Percentiles rank a stretch among this genome's conserved stretches.
Conservation (phyloP, 495 filamentous ascomycete species). For the Tuber brumale region DNA sequence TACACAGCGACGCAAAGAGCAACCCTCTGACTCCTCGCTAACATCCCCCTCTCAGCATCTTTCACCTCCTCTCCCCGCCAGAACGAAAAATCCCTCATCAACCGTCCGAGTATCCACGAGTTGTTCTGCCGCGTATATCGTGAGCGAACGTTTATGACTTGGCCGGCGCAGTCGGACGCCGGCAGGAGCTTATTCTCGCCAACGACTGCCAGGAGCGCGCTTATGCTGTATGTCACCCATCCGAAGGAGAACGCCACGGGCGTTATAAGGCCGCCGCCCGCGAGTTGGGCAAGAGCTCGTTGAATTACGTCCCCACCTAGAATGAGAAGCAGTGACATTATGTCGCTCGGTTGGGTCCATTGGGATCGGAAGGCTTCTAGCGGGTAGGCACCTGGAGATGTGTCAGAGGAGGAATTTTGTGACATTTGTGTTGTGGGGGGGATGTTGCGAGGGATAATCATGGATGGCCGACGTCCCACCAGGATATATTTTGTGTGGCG, state of each 20-base stretch:
- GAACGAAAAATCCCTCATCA: constrained; percentile 49
- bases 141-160: constrained; percentile 47
- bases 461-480: background rate
- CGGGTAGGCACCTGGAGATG: background rate
- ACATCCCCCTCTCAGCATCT: background rate
- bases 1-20: constrained; percentile 33
- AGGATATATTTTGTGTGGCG: background rate
- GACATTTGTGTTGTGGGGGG: background rate
- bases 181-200: constrained; percentile 49
- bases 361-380: constrained; percentile 20
- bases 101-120: constrained; percentile 50
- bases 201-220: constrained; percentile 40
- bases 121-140: constrained; percentile 47
- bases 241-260: constrained; percentile 55
- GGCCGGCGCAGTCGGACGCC: constrained; percentile 39
- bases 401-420: background rate
- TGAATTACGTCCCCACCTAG: constrained; percentile 51
- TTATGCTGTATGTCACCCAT: constrained; percentile 20
- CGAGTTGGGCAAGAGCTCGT: constrained; percentile 48
- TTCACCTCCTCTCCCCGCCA: background rate
- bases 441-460: background rate
- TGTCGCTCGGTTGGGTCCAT: constrained; percentile 43
- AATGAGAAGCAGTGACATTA: constrained; percentile 48
- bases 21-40: constrained; percentile 2
- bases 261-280: constrained; percentile 41